These are phyloP conservation scores for Pythium phragmitis DNA, from an alignment of 352 stramenopile genomes.

Conservation along the genomic window DNA sequence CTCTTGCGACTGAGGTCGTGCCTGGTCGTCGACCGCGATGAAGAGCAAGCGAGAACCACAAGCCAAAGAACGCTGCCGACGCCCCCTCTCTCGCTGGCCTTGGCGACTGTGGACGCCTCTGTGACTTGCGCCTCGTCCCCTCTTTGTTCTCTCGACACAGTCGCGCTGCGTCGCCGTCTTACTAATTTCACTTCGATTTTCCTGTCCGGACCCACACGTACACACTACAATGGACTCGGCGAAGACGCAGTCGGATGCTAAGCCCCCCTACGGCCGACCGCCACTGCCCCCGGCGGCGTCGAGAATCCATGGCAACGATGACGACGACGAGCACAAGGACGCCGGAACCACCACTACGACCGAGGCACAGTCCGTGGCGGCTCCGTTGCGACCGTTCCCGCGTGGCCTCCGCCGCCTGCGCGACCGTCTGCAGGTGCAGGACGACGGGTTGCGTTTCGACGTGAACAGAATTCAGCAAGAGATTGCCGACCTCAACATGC, in stretches of 20 bases:
- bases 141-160: neutral
- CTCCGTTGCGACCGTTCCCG: neutral
- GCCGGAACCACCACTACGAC: neutral
- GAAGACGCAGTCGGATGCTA: too few relatives aligned
- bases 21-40: neutral
- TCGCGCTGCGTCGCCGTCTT: neutral
- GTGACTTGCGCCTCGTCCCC: neutral
- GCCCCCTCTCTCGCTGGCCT: neutral
- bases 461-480: conserved; percentile 32
- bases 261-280: too few relatives aligned
- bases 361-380: neutral
- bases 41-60: neutral
- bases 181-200: neutral
- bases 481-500: conserved; percentile 28
- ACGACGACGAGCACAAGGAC: neutral
- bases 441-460: conserved; percentile 30
- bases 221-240: too few relatives aligned
- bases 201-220: neutral
- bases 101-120: neutral
- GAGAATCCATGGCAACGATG: neutral
- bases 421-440: conserved; percentile 27
- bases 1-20: neutral
- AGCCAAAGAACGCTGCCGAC: neutral
- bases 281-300: too few relatives aligned
- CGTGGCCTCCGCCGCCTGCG: conserved; percentile 20